phyloP scores from a whole-genome alignment of 2,329 filamentous ascomycete species.

The Aureobasidium vineae region DNA sequence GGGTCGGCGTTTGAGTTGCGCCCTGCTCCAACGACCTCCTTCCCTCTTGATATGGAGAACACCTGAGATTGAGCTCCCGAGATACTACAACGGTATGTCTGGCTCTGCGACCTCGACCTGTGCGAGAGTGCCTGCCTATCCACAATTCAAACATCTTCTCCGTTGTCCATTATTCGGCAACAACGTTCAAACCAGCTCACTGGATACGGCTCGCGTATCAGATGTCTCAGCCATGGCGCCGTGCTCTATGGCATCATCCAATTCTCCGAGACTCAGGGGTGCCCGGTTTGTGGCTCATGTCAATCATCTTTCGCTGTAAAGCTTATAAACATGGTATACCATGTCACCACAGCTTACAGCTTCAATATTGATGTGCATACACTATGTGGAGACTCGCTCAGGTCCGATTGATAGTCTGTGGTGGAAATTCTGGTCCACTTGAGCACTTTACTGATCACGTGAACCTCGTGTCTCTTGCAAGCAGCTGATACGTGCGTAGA shows the following conservation, averaged over 20 bases:
- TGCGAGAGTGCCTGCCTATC: not conserved
- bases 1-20: conserved; percentile 32
- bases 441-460: not conserved
- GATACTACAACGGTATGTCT: conserved; percentile 15
- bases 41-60: not conserved
- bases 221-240: conserved; percentile 21
- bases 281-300: conserved; percentile 3
- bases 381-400: conserved; percentile 18
- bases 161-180: conserved; percentile 22
- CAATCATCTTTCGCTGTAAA: conserved; percentile 10
- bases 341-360: conserved; percentile 6
- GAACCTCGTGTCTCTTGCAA: not conserved
- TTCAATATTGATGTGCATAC: conserved; percentile 15
- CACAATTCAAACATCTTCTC: conserved; percentile 9
- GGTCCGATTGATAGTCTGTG: conserved; percentile 5
- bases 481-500: conserved; percentile 2
- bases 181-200: conserved; percentile 13
- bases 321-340: conserved; percentile 22
- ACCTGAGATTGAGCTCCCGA: not conserved
- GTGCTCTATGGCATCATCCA: not conserved
- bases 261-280: conserved; percentile 16
- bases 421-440: not conserved
- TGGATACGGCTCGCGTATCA: conserved; percentile 18
- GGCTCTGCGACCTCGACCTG: conserved; percentile 17
- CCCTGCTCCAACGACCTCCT: not conserved